Evolutionary conservation across 441 rosid genomes (phyloP), one percentile per base, ranked within the genome.

Genomic region (Arabidopsis lyrata): DNA sequence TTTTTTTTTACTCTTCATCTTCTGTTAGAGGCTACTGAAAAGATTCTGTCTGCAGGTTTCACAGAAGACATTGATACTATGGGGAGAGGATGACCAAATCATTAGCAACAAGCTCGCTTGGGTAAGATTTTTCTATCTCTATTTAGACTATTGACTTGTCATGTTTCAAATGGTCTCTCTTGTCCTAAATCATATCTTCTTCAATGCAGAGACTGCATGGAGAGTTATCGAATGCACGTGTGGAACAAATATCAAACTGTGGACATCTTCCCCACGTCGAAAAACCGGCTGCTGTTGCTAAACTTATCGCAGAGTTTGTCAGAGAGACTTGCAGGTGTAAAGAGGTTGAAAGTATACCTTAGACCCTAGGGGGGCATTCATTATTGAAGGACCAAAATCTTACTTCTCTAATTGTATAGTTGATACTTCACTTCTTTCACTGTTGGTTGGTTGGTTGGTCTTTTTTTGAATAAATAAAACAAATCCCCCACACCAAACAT

Each of bases 211-310:
- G 88, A 72, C 70, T 91, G 75, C 90, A 87, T 8, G 72, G 82
- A 35, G 92, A 93, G 53, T 79, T 93, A 71, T 79, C 86, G 18
- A 81, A 88, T 41, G 93, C 95, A 22, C 83, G 77, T 45, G 58
- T 93, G 24, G 77, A 78, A 16, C 93, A 87, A 80, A 82, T 91
- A 75, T 87, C 91, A 15, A 79, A 90, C 55, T 90, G 91, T 32
- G 98, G 96, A 13, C 98, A 93, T 73, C 75, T 90, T 77, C 97
- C 97, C 48, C 97, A 91, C 9, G 93, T 91, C 53, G 96, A 93
- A 76, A 87, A 81, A 68, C 95, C 96, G 0, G 57, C 75, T 11
- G 59, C 83, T 7, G 86, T 81, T 2, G 86, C 88, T 29, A 88
- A 83, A 64, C 78, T 91, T 75, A 87, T 94, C 13, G 12, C 68